Conservation (phyloP, 2,329 filamentous ascomycete species). For the Blumeria graminis region DNA sequence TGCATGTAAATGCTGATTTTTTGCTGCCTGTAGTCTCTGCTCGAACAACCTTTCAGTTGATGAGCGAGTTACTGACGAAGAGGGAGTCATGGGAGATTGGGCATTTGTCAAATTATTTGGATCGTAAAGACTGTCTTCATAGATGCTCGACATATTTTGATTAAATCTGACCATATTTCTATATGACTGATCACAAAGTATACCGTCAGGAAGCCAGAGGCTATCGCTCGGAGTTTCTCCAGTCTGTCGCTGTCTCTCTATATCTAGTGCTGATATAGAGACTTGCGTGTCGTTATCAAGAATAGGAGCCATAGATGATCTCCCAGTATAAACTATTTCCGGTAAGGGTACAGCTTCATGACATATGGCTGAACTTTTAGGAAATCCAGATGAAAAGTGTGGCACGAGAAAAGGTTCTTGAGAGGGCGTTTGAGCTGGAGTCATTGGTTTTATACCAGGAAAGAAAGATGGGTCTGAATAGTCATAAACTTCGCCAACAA, state of each 20-base stretch:
- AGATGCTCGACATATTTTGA: slow-evolving; percentile 66
- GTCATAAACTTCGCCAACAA: slow-evolving; percentile 23
- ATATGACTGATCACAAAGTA: slow-evolving; percentile 17
- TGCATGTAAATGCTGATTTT: slow-evolving; percentile 44
- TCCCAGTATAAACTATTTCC: slow-evolving; percentile 10
- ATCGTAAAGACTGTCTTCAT: slow-evolving; percentile 65
- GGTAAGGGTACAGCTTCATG: slow-evolving; percentile 14
- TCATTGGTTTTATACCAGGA: slow-evolving; percentile 12
- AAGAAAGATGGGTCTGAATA: slow-evolving; percentile 15
- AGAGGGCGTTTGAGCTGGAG: slow-evolving; percentile 15
- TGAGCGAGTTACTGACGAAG: slow-evolving; percentile 27
- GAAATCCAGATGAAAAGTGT: slow-evolving; percentile 19
- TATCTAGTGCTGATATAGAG: slow-evolving; percentile 27
- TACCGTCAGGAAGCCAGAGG: slow-evolving; percentile 26
- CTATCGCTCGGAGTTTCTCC: slow-evolving; percentile 23
- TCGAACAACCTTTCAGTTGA: slow-evolving; percentile 38
- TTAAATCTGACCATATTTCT: slow-evolving; percentile 54
- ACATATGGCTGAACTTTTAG: slow-evolving; percentile 10
- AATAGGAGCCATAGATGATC: slow-evolving; percentile 29
- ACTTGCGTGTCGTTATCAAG: slow-evolving; percentile 34
- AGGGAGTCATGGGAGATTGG: slow-evolving; percentile 29
- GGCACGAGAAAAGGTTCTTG: slow-evolving; percentile 13
- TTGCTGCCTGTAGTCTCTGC: slow-evolving; percentile 56
- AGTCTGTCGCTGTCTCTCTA: slow-evolving; percentile 27
- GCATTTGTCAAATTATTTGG: slow-evolving; percentile 24